These are phyloP conservation scores for Didymosphaeria variabile DNA, from an alignment of 2,329 filamentous ascomycete species.

Conservation along the genomic window DNA sequence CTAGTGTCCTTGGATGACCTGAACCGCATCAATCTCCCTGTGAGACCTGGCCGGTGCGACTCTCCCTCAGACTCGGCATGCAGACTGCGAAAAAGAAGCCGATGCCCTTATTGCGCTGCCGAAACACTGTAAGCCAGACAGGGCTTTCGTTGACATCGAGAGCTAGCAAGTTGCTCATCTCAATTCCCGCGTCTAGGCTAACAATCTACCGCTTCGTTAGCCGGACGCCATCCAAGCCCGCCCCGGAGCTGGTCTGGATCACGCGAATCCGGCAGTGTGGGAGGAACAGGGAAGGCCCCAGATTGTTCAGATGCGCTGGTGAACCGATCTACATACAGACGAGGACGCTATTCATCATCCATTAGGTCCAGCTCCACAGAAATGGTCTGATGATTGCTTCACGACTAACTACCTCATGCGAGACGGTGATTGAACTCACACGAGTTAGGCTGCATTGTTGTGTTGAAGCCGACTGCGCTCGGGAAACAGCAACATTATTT, in stretches of 20 bases:
- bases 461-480: background rate
- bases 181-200: constrained; percentile 37
- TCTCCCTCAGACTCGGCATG: constrained; percentile 14
- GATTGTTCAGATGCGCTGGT: constrained; percentile 20
- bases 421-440: background rate
- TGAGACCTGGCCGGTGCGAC: background rate
- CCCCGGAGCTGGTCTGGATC: constrained; percentile 39
- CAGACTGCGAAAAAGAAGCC: constrained; percentile 1
- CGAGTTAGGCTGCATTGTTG: background rate
- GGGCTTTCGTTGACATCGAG: constrained; percentile 1
- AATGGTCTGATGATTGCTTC: constrained; percentile 4
- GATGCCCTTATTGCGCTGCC: constrained; percentile 26
- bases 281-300: constrained; percentile 38
- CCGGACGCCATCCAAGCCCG: constrained; percentile 44
- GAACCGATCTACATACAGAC: constrained; percentile 3
- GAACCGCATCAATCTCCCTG: background rate
- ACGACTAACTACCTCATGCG: background rate
- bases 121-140: constrained; percentile 26
- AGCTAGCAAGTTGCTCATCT: constrained; percentile 24
- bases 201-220: constrained; percentile 42
- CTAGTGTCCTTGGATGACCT: background rate
- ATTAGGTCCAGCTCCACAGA: background rate
- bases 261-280: constrained; percentile 39
- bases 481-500: background rate
- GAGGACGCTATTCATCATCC: background rate